Percentiles rank a stretch among this genome's conserved stretches.
Evolutionary conservation across 129 eudicot species (phyloP).

Genomic region (Solidago caesia): DNA sequence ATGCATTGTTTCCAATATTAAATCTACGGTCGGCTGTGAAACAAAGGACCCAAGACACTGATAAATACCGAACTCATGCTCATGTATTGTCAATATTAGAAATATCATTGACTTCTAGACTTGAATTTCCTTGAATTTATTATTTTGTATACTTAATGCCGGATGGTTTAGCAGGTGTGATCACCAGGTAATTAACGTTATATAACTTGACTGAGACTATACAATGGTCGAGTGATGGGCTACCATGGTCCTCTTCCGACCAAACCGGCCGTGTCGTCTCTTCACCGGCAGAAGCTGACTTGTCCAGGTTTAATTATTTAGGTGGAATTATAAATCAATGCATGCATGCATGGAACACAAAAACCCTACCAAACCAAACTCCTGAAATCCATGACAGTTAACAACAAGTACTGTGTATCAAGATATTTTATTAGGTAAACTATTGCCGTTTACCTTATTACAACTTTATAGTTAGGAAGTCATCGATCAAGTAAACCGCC

Average conservation of each 20-base stretch:
- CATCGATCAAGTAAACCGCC: too few species aligned
- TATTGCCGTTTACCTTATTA: background rate
- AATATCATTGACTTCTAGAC: constrained; percentile 1
- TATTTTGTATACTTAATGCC: background rate
- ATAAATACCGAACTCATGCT: constrained; percentile 22
- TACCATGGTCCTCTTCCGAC: constrained; percentile 18
- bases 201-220: constrained; percentile 14
- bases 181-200: background rate
- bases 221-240: constrained; percentile 22
- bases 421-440: constrained; percentile 1
- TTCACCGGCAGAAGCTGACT: constrained; percentile 11
- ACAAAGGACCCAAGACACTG: constrained; percentile 29
- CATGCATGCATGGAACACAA: constrained; percentile 25
- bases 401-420: too few species aligned
- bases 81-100: constrained; percentile 8
- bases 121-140: constrained; percentile 14
- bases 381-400: too few species aligned
- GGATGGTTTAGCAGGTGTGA: background rate
- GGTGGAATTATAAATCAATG: background rate
- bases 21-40: background rate
- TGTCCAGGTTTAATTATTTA: background rate
- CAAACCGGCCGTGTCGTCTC: background rate
- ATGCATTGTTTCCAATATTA: constrained; percentile 17
- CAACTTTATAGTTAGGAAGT: too few species aligned
- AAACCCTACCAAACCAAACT: constrained; percentile 13